Evolutionary conservation across 192 early-diverging fungal genomes (phyloP).

Genomic region (Coemansia sp.): DNA sequence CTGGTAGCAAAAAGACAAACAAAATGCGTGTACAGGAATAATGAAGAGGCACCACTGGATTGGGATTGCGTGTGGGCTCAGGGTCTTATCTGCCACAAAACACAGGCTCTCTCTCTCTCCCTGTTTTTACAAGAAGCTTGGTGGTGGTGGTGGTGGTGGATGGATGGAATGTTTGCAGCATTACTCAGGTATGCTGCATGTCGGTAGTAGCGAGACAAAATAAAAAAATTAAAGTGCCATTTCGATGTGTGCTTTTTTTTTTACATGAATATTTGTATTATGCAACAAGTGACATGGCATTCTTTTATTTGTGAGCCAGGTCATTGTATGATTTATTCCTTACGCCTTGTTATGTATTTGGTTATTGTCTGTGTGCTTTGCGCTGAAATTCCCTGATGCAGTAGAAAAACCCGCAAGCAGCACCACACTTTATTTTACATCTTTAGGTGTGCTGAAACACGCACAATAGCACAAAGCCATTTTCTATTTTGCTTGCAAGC

Average conservation of each 20-base stretch:
- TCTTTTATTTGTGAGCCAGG: not conserved
- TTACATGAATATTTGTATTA: not conserved
- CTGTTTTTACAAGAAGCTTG: too few relatives aligned
- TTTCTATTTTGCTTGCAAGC: not conserved
- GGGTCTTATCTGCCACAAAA: too few relatives aligned
- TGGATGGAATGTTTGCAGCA: constrained; percentile 1
- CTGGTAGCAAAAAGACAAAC: too few relatives aligned
- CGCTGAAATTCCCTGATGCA: not conserved
- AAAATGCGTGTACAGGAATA: too few relatives aligned
- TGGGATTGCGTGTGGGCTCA: too few relatives aligned
- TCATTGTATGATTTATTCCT: not conserved
- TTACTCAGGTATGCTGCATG: constrained; percentile 2
- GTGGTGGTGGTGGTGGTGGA: too few relatives aligned
- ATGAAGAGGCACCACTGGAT: too few relatives aligned
- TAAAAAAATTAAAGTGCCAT: constrained; percentile 1
- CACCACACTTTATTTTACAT: not conserved
- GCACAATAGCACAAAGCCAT: not conserved
- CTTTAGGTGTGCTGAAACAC: not conserved
- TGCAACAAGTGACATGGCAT: not conserved
- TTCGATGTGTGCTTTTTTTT: constrained; percentile 1
- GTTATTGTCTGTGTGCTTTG: not conserved
- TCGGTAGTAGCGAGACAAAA: constrained; percentile 2
- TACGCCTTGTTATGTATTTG: not conserved
- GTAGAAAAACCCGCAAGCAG: not conserved
- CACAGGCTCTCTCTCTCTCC: too few relatives aligned